Evolutionary conservation across 768 basidiomycete genomes (phyloP), one percentile per base, ranked within the genome.

Genomic region (Asterophora parasitica): DNA sequence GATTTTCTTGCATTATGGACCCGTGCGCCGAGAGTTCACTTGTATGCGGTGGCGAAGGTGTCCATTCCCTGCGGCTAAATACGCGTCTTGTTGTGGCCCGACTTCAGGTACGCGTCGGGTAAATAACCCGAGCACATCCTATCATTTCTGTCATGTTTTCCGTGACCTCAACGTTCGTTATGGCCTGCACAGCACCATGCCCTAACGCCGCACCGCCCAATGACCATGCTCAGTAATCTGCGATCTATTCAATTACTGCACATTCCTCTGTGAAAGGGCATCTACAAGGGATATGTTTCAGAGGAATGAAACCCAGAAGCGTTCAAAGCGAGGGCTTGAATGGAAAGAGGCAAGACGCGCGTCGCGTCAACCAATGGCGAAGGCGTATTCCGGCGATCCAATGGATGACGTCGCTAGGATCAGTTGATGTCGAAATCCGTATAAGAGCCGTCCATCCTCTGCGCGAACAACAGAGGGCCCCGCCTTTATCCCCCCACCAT

Each of bases 401-500:
- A 47, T 38, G 19, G 28, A 56, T 50, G 51, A 52, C 49, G 48
- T 50, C 42, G 46, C 9, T 46, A 17, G 42, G 38, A 31, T 20
- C 42, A 13, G 23, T 38, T 44, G 38, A 47, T 41, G 47, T n/a
- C 33, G 12, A 16, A 46, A 34, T 37, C 38, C 46, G 8, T 55
- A 58, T 58, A 58, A 53, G 39, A 45, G 43, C 48, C 13, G 33
- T 23, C 15, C 38, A 31, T 34, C 39, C 32, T 48, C 38, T 30
- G 40, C 41, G 13, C 23, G 7, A 11, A 35, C 36, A 37, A 40
- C 12, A 30, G 32, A 44, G 39, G 40, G 43, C 34, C 35, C 41
- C 39, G 38, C 41, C 44, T 48, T 46, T 50, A 40, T 52, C 50
- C 50, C 41, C 44, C 44, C 40, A 61, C 61, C 58, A 85, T 85